A percentile compares a stretch with the other conserved stretches of the same genome.
These are phyloP conservation scores for Fraxinus albicans DNA, from an alignment of 305 asterid genomes.

Conservation along the genomic window DNA sequence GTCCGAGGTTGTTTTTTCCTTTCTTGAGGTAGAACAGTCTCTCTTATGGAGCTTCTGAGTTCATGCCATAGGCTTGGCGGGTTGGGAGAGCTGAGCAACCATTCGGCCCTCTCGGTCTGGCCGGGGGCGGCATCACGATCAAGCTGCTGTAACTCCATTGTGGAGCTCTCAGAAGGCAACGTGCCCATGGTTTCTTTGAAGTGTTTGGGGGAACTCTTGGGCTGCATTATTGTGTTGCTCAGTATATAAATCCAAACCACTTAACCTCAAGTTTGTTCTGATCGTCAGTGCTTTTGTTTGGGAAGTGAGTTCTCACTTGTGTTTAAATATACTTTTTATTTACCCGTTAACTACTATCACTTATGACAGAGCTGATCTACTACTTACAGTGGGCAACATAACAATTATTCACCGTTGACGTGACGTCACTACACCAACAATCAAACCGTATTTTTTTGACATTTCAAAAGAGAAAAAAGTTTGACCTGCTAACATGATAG, in stretches of 20 bases:
- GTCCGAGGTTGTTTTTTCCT: constrained; percentile 15
- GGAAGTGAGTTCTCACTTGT: not conserved
- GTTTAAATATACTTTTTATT: not conserved
- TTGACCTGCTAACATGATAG: too few relatives aligned
- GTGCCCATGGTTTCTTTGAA: constrained; percentile 30
- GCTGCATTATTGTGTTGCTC: constrained; percentile 16
- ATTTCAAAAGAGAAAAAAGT: too few relatives aligned
- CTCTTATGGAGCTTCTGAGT: constrained; percentile 37
- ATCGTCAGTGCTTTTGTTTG: not conserved
- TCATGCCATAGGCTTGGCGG: constrained; percentile 56
- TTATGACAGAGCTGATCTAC: too few relatives aligned
- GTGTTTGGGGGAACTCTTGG: constrained; percentile 49
- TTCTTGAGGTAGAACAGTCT: constrained; percentile 29
- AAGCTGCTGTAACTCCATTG: constrained; percentile 41
- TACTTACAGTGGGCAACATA: too few relatives aligned
- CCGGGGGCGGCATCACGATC: constrained; percentile 20
- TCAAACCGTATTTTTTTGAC: too few relatives aligned
- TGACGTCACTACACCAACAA: too few relatives aligned
- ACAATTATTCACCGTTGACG: too few relatives aligned
- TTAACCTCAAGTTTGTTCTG: not conserved
- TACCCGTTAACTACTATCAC: not conserved
- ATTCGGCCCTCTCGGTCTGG: constrained; percentile 52
- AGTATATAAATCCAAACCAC: constrained; percentile 26
- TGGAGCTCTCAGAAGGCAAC: constrained; percentile 25
- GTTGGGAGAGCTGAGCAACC: constrained; percentile 64